These are phyloP conservation scores for Gynochthodes officinalis DNA, from an alignment of 257 asterid genomes.

Conservation along the genomic window DNA sequence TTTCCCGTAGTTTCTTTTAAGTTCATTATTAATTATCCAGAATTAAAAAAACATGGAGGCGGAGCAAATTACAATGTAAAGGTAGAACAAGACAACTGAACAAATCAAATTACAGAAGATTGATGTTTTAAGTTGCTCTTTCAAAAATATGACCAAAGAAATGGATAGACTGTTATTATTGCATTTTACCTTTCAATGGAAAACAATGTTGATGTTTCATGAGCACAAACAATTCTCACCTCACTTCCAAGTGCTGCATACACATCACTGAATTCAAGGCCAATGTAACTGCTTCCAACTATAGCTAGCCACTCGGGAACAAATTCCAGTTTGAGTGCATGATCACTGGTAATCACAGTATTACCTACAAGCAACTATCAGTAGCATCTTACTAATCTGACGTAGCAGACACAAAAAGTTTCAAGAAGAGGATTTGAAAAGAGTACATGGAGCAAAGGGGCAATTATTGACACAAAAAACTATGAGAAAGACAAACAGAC, in stretches of 20 bases:
- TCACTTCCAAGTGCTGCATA: slow-evolving; percentile 95
- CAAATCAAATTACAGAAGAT: not conserved
- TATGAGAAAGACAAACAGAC: not conserved
- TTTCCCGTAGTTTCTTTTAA: not conserved
- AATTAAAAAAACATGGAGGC: not conserved
- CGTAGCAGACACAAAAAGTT: too few species aligned
- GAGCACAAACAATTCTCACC: slow-evolving; percentile 33
- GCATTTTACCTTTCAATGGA: not conserved
- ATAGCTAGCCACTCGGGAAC: too few species aligned
- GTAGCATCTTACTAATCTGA: not conserved
- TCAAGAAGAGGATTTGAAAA: too few species aligned
- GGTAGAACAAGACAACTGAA: not conserved
- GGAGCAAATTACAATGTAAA: not conserved
- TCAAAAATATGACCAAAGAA: not conserved
- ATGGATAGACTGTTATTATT: not conserved
- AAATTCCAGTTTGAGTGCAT: slow-evolving; percentile 86
- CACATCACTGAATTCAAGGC: too few species aligned
- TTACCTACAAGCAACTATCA: slow-evolving; percentile 51
- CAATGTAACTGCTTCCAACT: too few species aligned
- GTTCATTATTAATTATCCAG: not conserved
- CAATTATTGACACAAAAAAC: not conserved
- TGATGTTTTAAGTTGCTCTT: not conserved
- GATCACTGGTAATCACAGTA: slow-evolving; percentile 88
- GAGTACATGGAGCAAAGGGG: too few species aligned
- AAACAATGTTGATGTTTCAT: not conserved